Evolutionary conservation across 2,329 filamentous ascomycete species (phyloP).

Genomic region (Clarireedia homoeocarpa): DNA sequence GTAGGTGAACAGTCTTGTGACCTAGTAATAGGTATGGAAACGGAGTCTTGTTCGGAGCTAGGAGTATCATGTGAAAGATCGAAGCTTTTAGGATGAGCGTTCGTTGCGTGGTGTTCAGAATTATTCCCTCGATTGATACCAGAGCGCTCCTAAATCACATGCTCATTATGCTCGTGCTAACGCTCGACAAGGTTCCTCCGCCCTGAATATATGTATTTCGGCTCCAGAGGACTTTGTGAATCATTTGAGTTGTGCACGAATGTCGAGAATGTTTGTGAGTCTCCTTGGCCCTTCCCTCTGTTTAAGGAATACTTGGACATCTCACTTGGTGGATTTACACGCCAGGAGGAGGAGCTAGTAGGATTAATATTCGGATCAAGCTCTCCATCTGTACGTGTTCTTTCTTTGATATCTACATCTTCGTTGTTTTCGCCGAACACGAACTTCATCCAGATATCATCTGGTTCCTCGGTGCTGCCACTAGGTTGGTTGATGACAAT

Average conservation of each 20-base stretch:
- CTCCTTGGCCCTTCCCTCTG: neutral
- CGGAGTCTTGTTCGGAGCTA: neutral
- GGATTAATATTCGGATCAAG: neutral
- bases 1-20: neutral
- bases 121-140: no score
- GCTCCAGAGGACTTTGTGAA: neutral
- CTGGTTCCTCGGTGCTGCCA: neutral
- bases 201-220: neutral
- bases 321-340: neutral
- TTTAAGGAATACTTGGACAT: neutral
- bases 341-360: neutral
- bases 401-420: neutral
- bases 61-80: neutral
- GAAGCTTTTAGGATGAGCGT: neutral
- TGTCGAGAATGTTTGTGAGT: neutral
- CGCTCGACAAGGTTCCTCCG: neutral
- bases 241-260: neutral
- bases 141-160: no score
- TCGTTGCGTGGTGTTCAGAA: no score
- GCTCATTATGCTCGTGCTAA: neutral
- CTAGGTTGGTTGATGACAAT: no score
- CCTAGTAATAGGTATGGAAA: slow-evolving; percentile 1
- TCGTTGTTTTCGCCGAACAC: neutral
- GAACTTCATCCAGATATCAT: slow-evolving; percentile 10
- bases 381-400: neutral